A percentile compares a stretch with the other conserved stretches of the same genome.
phyloP scores from a whole-genome alignment of 495 filamentous ascomycete genomes.

The Aspergillus incahuasiensis region DNA sequence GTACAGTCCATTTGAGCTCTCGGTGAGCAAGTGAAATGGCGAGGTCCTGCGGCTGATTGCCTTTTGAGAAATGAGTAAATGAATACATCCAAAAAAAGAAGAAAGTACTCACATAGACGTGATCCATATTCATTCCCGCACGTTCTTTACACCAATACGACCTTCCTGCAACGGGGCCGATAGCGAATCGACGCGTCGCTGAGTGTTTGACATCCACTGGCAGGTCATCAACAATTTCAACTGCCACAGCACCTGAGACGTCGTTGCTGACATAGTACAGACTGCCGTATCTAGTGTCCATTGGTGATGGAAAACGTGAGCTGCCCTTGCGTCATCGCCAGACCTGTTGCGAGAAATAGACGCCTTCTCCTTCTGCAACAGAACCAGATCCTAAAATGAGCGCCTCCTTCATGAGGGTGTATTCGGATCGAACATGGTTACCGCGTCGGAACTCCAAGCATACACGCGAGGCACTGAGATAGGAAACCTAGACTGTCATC shows the following conservation, averaged over 20 bases:
- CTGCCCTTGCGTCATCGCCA: no score
- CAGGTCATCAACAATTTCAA: neutral
- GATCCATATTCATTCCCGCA: slow-evolving; percentile 20
- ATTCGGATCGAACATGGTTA: no score
- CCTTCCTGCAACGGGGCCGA: slow-evolving; percentile 27
- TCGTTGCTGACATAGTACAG: neutral
- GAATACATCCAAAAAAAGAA: neutral
- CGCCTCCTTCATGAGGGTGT: no score
- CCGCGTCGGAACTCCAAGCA: no score
- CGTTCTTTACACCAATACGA: slow-evolving; percentile 28
- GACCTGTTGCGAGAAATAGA: no score
- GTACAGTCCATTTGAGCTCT: slow-evolving; percentile 24
- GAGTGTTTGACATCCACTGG: slow-evolving; percentile 10
- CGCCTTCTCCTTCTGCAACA: no score
- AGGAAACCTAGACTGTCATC: no score
- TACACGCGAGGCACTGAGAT: no score
- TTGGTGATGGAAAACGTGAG: no score
- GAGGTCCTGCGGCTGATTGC: slow-evolving; percentile 20
- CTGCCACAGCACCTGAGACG: neutral
- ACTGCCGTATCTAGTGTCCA: neutral
- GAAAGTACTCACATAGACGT: slow-evolving; percentile 30
- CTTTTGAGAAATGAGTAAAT: slow-evolving; percentile 12
- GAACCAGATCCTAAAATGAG: no score
- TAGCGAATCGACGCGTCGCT: slow-evolving; percentile 20
- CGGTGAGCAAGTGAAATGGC: slow-evolving; percentile 19